Evolutionary conservation across 441 rosid species (phyloP).

Genomic region (Aleurites moluccanus): DNA sequence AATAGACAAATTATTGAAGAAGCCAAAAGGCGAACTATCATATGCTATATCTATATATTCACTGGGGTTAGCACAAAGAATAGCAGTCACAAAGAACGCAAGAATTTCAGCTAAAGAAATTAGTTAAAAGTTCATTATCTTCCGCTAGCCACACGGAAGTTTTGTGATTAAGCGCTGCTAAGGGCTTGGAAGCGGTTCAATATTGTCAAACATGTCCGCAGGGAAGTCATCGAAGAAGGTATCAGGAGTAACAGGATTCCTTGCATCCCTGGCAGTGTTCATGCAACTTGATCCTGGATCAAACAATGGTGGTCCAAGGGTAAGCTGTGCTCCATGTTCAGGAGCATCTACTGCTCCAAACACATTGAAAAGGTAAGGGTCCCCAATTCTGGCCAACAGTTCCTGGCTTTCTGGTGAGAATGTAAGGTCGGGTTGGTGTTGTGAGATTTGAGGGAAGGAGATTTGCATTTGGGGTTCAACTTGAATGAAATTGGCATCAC

Average conservation of each 20-base stretch:
- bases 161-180: neutral
- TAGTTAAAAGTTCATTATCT: conserved; percentile 11
- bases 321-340: conserved; percentile 38
- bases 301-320: conserved; percentile 43
- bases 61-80: conserved; percentile 14
- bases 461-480: conserved; percentile 24
- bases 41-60: neutral
- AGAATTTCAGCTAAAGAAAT: neutral
- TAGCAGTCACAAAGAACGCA: conserved; percentile 3
- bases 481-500: conserved; percentile 27
- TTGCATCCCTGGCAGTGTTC: conserved; percentile 30
- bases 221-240: conserved; percentile 79
- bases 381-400: conserved; percentile 54
- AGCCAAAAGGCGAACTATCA: neutral
- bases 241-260: conserved; percentile 33
- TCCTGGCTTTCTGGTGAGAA: conserved; percentile 58
- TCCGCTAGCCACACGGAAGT: neutral
- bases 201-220: conserved; percentile 64
- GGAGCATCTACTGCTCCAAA: conserved; percentile 50
- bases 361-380: conserved; percentile 49
- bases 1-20: neutral
- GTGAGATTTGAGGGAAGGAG: conserved; percentile 34
- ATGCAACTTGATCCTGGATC: conserved; percentile 38
- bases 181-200: conserved; percentile 55
- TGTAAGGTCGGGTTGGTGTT: conserved; percentile 36